Conservation (phyloP, 1,284 basidiomycete species). For the Retiboletus flavoniger region DNA sequence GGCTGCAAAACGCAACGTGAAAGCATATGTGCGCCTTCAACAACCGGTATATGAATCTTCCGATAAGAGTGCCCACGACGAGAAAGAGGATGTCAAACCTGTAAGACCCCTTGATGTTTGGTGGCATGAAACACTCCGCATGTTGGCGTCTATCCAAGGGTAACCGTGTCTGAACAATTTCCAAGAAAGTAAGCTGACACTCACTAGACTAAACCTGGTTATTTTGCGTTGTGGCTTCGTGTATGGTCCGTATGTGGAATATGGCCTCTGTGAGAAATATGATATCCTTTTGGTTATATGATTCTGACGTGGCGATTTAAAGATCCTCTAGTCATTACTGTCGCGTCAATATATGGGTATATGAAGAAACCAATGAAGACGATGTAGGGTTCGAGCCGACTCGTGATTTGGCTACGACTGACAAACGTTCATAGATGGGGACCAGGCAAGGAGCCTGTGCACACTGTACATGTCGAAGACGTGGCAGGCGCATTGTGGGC, state of each 20-base stretch:
- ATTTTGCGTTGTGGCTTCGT: conserved; percentile 69
- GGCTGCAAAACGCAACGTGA: conserved; percentile 63
- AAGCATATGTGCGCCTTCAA: conserved; percentile 78
- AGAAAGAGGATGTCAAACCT: conserved; percentile 77
- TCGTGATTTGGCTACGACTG: not conserved
- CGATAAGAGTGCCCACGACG: conserved; percentile 62
- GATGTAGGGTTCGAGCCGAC: conserved; percentile 47
- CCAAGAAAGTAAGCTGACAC: conserved; percentile 8
- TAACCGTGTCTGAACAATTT: conserved; percentile 32
- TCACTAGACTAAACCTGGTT: conserved; percentile 72
- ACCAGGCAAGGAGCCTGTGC: conserved; percentile 74
- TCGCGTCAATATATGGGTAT: conserved; percentile 82
- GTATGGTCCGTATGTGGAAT: conserved; percentile 76
- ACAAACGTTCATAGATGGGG: conserved; percentile 53
- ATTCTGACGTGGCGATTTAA: conserved; percentile 8
- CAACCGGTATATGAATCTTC: conserved; percentile 82
- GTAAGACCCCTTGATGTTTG: conserved; percentile 73
- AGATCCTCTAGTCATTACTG: conserved; percentile 62
- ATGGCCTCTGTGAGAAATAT: conserved; percentile 54
- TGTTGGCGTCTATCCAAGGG: conserved; percentile 72
- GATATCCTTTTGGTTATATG: conserved; percentile 10
- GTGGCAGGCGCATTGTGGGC: conserved; percentile 75
- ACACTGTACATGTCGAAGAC: conserved; percentile 80
- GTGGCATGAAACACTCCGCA: conserved; percentile 88
- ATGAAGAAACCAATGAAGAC: conserved; percentile 87